Evolutionary conservation across 2,329 filamentous ascomycete species (phyloP).

Genomic region (Ascomycota sp.): DNA sequence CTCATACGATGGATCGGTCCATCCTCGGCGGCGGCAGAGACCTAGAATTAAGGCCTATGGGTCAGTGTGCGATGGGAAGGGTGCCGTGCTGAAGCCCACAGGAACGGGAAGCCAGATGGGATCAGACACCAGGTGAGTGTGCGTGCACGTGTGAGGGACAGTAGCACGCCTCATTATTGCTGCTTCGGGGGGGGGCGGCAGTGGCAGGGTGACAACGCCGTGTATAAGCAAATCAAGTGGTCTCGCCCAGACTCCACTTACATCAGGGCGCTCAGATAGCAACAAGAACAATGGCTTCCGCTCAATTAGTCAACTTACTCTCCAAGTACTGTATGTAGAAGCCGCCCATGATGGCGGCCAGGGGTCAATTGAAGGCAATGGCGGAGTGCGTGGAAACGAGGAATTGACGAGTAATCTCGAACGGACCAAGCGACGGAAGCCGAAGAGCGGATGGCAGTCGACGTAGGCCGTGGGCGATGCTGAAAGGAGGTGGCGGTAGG

Average conservation of each 20-base stretch:
- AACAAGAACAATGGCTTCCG: background rate
- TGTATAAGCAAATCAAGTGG: too few relatives aligned
- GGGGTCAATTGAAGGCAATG: background rate
- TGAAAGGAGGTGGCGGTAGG: background rate
- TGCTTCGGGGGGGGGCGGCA: too few relatives aligned
- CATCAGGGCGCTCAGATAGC: too few relatives aligned
- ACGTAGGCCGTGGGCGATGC: too few relatives aligned
- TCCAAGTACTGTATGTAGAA: slow-evolving; percentile 57
- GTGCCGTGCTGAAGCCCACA: too few relatives aligned
- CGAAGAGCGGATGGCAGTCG: too few relatives aligned
- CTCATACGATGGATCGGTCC: slow-evolving; percentile 80
- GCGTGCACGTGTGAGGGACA: background rate
- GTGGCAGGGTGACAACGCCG: too few relatives aligned
- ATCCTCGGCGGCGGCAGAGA: slow-evolving; percentile 84
- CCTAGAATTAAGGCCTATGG: too few relatives aligned
- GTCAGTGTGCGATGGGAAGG: too few relatives aligned
- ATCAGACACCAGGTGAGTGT: background rate
- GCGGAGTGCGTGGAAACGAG: background rate
- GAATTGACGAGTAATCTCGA: too few relatives aligned
- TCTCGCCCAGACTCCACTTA: too few relatives aligned
- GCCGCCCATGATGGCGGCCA: slow-evolving; percentile 29
- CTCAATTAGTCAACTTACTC: slow-evolving; percentile 34
- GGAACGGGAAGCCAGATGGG: slow-evolving; percentile 5
- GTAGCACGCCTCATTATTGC: background rate
- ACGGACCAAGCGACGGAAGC: too few relatives aligned